phyloP scores from a whole-genome alignment of 345 rosid genomes.

The Salix caprea region DNA sequence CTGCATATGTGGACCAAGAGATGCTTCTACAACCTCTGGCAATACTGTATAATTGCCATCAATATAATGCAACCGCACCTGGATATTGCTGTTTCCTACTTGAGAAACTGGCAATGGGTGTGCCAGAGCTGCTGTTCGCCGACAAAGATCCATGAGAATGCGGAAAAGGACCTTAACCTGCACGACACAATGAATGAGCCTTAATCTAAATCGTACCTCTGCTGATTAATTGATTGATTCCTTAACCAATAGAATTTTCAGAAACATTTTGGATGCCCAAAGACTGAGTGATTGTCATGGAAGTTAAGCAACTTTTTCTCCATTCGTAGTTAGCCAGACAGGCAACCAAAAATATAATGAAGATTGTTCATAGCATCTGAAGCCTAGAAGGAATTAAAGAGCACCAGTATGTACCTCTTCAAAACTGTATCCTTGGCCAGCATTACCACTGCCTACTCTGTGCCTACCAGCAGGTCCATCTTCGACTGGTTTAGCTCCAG shows the following conservation, averaged over 20 bases:
- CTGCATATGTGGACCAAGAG: slow-evolving; percentile 99
- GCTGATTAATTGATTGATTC: neutral
- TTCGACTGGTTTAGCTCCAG: slow-evolving; percentile 79
- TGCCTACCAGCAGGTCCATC: slow-evolving; percentile 69
- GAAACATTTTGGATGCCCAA: neutral
- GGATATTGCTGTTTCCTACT: slow-evolving; percentile 84
- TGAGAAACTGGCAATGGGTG: slow-evolving; percentile 93
- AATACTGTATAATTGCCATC: slow-evolving; percentile 95
- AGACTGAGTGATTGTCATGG: neutral
- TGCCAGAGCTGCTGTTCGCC: slow-evolving; percentile 64
- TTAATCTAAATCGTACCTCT: neutral
- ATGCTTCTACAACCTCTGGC: slow-evolving; percentile 99
- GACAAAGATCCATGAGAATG: slow-evolving; percentile 96
- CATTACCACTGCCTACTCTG: slow-evolving; percentile 91
- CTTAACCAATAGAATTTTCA: neutral
- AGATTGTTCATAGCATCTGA: neutral
- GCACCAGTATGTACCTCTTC: slow-evolving; percentile 62
- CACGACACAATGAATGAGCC: slow-evolving; percentile 10
- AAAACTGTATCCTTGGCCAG: slow-evolving; percentile 97
- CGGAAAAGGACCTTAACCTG: slow-evolving; percentile 97
- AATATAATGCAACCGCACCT: slow-evolving; percentile 94
- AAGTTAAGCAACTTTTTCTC: neutral
- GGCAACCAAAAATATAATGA: neutral
- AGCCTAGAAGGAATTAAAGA: neutral
- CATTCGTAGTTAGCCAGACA: neutral